Conservation (phyloP, 352 stramenopile genomes). For the Phytophthora hybrid region DNA sequence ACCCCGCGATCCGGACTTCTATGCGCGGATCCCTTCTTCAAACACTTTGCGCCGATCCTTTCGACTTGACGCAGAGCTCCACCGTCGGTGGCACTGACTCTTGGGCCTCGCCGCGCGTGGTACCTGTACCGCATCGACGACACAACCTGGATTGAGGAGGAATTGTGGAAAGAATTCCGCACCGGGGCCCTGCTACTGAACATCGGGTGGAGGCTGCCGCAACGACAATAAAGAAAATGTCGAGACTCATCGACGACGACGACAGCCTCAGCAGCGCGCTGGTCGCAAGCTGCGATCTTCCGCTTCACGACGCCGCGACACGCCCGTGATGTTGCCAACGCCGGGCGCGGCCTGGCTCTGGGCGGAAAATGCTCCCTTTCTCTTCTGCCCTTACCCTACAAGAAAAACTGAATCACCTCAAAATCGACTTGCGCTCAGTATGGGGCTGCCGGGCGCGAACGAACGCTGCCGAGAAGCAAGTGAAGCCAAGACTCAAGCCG, state of each 20-base stretch:
- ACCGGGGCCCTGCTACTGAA: background rate
- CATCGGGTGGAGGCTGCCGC: background rate
- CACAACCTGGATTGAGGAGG: conserved; percentile 37
- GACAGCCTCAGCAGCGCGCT: background rate
- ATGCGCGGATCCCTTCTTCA: conserved; percentile 30
- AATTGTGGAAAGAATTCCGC: conserved; percentile 33
- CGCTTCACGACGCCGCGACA: conserved; percentile 37
- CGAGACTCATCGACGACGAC: background rate
- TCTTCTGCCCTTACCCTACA: conserved; percentile 42
- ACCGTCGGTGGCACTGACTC: conserved; percentile 4
- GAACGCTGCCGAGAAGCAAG: conserved; percentile 12
- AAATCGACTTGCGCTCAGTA: conserved; percentile 37
- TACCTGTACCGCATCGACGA: conserved; percentile 16
- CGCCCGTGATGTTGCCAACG: conserved; percentile 39
- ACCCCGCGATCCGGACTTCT: background rate
- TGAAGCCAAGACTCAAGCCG: conserved; percentile 13
- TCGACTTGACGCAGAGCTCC: conserved; percentile 18
- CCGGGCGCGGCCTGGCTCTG: conserved; percentile 21
- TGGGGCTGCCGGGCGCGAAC: conserved; percentile 17
- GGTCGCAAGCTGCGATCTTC: conserved; percentile 38
- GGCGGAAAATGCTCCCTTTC: background rate
- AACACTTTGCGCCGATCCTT: conserved; percentile 27
- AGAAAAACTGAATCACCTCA: conserved; percentile 43
- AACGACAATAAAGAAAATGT: background rate
- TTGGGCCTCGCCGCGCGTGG: conserved; percentile 11